Evolutionary conservation across 164 flowering plant genomes (phyloP).

Genomic region (Cinnamomum micranthum): DNA sequence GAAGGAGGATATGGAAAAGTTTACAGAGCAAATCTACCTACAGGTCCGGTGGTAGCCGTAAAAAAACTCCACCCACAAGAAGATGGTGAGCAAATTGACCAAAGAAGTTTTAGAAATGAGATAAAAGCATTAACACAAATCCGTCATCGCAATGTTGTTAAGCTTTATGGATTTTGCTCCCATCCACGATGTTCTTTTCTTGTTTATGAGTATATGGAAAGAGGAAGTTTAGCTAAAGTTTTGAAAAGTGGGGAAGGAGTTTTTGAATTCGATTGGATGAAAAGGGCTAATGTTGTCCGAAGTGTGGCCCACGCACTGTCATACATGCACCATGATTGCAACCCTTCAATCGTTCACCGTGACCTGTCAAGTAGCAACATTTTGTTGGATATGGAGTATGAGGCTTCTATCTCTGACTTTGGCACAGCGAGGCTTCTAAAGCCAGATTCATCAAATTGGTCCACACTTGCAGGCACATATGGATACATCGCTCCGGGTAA

Average conservation of each 20-base stretch:
- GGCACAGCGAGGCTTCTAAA: constrained; percentile 52
- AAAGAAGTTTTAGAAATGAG: constrained; percentile 50
- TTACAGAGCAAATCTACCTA: constrained; percentile 37
- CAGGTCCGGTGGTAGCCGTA: constrained; percentile 48
- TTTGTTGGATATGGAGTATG: constrained; percentile 42
- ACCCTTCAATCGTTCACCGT: constrained; percentile 53
- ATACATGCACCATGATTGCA: constrained; percentile 65
- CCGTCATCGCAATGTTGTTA: constrained; percentile 57
- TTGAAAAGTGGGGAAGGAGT: constrained; percentile 29
- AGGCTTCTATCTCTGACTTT: constrained; percentile 51
- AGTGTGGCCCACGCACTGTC: constrained; percentile 67
- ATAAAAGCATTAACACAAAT: constrained; percentile 42
- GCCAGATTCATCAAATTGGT: constrained; percentile 47
- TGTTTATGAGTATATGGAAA: constrained; percentile 54
- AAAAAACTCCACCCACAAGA: constrained; percentile 37
- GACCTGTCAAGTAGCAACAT: constrained; percentile 49
- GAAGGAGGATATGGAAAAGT: constrained; percentile 59
- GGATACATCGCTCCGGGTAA: constrained; percentile 76
- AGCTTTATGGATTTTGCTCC: constrained; percentile 54
- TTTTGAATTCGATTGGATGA: constrained; percentile 37
- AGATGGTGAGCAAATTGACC: constrained; percentile 16
- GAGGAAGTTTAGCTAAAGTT: constrained; percentile 44
- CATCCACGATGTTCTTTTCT: constrained; percentile 32
- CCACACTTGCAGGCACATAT: constrained; percentile 49
- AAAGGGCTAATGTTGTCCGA: constrained; percentile 39